Evolutionary conservation across 352 stramenopile species (phyloP), one percentile per base, ranked within the genome.

Genomic region (Phytophthora aleatoria): DNA sequence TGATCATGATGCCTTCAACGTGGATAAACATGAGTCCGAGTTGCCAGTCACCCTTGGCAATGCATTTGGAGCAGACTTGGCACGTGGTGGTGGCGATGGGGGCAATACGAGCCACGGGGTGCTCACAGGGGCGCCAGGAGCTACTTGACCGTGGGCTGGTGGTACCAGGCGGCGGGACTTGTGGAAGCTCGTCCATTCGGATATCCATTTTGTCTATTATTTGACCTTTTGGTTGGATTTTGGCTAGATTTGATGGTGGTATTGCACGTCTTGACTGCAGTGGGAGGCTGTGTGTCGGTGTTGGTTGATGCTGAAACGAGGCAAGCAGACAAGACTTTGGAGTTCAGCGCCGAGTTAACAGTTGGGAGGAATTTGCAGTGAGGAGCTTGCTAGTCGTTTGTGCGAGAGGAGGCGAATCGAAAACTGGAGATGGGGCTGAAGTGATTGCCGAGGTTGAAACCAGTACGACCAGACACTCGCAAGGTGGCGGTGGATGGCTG

Each of bases 1-100:
- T 91, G 62, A 94, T 76, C 85, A 94, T 92, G 75, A 92, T 92
- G 57, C 85, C 85, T 48, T 94, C 85, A 63, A 90, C 72, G 73
- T 94, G 85, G 64, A 92, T 83, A 65, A 91, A 94, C 85, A 94
- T 94, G 67, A 90, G 78, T 1, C 85, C 85, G 56, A 94, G 67
- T 51, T 91, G 83, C 79, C 85, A 90, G 39, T 80, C 67, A 62
- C 81, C 85, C 50, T 87, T 72, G 47, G 57, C 59, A 50, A 94
- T 92, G 47, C 72, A 71, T 26, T 64, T 67, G 55, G 60, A 77
- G 69, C 85, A 94, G 5, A 90, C 81, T 52, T 94, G 85, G 64
- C 85, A 94, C 11, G 81, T 94, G 12, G 85, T 92, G 26, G 85
- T 94, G 48, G 75, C 74, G 35, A 85, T 92, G 7, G 81, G 83